Conservation (phyloP, 768 basidiomycete species). For the Chalciporus pseudorubinellus region DNA sequence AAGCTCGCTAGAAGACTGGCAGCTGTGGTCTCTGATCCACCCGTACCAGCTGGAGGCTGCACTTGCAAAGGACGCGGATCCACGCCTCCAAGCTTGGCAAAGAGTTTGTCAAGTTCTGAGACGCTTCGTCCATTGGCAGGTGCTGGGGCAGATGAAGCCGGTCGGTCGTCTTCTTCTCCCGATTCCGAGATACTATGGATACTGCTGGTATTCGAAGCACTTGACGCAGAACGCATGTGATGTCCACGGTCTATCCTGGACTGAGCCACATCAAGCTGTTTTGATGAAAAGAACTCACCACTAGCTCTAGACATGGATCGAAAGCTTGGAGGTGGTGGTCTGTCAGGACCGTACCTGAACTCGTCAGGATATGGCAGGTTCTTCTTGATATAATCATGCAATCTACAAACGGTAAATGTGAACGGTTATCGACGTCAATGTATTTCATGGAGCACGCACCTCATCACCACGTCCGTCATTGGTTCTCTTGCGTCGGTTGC, state of each 20-base stretch:
- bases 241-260: slow-evolving; percentile 20
- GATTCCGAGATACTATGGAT: slow-evolving; percentile 36
- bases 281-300: slow-evolving; percentile 12
- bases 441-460: slow-evolving; percentile 40
- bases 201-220: slow-evolving; percentile 34
- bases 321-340: slow-evolving; percentile 59
- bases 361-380: slow-evolving; percentile 71
- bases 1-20: slow-evolving; percentile 47
- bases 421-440: not conserved
- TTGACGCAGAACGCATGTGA: slow-evolving; percentile 30
- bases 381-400: slow-evolving; percentile 65
- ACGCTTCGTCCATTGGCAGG: slow-evolving; percentile 15
- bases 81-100: slow-evolving; percentile 37
- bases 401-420: slow-evolving; percentile 32
- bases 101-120: slow-evolving; percentile 44
- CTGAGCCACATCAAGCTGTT: slow-evolving; percentile 5
- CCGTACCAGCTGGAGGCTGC: slow-evolving; percentile 20
- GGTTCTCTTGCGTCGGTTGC: slow-evolving; percentile 67
- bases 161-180: slow-evolving; percentile 24
- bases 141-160: slow-evolving; percentile 9
- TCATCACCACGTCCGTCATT: slow-evolving; percentile 66
- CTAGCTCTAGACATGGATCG: slow-evolving; percentile 32
- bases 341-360: slow-evolving; percentile 65
- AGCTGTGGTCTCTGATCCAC: slow-evolving; percentile 34
- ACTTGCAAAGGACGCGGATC: slow-evolving; percentile 11